A percentile compares a stretch with the other conserved stretches of the same genome.
Conservation (phyloP, 139 green algal genomes). For the Tetradesmus lagerheimii region DNA sequence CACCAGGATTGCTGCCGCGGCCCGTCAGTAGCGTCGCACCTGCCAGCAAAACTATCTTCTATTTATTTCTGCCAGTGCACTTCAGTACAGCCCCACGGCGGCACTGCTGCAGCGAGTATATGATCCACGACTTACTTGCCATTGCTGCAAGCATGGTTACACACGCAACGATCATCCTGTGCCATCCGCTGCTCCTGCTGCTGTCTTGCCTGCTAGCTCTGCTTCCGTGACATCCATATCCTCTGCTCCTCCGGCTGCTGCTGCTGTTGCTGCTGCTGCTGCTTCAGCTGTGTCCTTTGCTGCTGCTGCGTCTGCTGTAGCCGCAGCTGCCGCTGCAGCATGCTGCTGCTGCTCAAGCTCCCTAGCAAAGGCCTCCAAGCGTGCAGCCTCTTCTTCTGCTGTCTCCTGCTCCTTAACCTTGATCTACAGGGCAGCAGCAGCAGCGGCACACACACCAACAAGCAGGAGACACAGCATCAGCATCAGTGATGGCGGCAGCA, state of each 20-base stretch:
- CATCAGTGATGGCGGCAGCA: not conserved
- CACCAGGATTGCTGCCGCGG: too few species aligned
- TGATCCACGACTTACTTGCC: too few species aligned
- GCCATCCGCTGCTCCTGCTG: not conserved
- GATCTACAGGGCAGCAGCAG: not conserved
- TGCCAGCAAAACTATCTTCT: too few species aligned
- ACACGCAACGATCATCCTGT: not conserved
- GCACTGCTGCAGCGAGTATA: too few species aligned
- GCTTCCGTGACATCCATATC: not conserved
- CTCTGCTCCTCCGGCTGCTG: not conserved
- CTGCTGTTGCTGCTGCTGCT: not conserved
- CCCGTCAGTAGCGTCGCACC: too few species aligned
- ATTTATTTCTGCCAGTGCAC: too few species aligned
- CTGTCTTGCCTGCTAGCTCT: not conserved
- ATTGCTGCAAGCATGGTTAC: too few species aligned
- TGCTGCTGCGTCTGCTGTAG: conserved; percentile 16
- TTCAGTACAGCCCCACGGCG: too few species aligned
- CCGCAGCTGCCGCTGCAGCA: conserved; percentile 16
- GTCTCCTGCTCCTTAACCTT: conserved; percentile 71
- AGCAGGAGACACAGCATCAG: not conserved
- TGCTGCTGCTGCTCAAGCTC: conserved; percentile 73
- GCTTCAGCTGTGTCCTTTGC: not conserved
- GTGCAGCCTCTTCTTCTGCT: conserved; percentile 80
- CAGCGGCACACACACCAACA: not conserved
- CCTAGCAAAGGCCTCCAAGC: conserved; percentile 80